Evolutionary conservation across 139 green algal species (phyloP).

Genomic region (Micractinium conductrix): DNA sequence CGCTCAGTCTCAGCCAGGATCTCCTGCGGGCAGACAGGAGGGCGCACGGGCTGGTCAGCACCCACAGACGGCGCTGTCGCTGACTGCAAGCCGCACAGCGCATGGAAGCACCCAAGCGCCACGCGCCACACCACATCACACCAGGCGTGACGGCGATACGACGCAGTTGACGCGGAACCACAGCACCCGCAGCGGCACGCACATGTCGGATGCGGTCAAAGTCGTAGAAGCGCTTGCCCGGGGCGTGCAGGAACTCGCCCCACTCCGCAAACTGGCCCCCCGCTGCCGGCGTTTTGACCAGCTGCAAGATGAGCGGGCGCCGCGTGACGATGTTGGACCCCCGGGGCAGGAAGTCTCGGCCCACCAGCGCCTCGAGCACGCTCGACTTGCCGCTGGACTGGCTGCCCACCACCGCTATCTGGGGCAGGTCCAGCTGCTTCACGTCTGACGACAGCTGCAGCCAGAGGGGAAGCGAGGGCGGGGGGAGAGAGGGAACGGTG

Average conservation of each 20-base stretch:
- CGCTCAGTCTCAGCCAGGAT: conserved; percentile 95
- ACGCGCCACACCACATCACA: no score
- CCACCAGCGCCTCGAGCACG: conserved; percentile 96
- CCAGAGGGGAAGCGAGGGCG: no score
- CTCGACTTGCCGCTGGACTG: conserved; percentile 95
- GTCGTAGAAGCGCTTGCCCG: conserved; percentile 87
- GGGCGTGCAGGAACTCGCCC: conserved; percentile 95
- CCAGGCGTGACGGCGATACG: no score
- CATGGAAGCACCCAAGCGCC: no score
- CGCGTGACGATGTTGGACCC: conserved; percentile 94
- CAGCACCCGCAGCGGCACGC: conserved; percentile 52
- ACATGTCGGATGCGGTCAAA: conserved; percentile 90
- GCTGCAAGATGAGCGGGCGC: conserved; percentile 90
- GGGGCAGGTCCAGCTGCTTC: conserved; percentile 86
- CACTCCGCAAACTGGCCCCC: conserved; percentile 73
- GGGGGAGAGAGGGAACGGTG: background rate
- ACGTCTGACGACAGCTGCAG: conserved; percentile 81
- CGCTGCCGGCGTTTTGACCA: conserved; percentile 63
- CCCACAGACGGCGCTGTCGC: no score
- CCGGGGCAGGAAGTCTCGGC: conserved; percentile 93
- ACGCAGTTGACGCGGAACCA: background rate
- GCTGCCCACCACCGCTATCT: conserved; percentile 95
- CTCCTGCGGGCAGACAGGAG: conserved; percentile 65
- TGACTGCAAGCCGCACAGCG: no score
- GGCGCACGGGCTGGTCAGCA: no score